Evolutionary conservation across 139 green algal species (phyloP).

Genomic region (Haematococcus sp.): DNA sequence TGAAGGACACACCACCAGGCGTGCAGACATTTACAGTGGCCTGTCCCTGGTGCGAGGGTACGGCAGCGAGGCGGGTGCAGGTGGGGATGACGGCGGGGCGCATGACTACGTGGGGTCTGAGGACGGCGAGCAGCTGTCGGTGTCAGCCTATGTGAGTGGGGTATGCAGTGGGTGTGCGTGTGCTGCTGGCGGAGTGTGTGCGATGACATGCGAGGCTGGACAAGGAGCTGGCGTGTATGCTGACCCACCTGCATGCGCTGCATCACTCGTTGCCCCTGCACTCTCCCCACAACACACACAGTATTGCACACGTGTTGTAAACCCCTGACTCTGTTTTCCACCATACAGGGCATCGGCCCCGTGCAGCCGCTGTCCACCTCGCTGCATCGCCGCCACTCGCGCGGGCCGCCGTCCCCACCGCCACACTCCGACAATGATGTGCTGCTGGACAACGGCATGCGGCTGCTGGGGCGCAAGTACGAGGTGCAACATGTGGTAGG

Average conservation of each 20-base stretch:
- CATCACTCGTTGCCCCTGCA: not conserved
- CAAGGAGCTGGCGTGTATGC: too few species aligned
- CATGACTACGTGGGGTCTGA: not conserved
- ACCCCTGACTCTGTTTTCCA: too few species aligned
- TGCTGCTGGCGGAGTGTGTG: too few species aligned
- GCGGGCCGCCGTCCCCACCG: not conserved
- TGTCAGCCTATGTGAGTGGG: constrained; percentile 16
- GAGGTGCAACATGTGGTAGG: constrained; percentile 62
- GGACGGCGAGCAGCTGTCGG: constrained; percentile 15
- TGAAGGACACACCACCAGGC: not conserved
- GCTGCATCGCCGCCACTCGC: not conserved
- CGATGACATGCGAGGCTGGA: too few species aligned
- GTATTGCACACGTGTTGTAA: not conserved
- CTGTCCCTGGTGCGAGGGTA: not conserved
- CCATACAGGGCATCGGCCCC: constrained; percentile 7
- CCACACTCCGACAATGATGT: constrained; percentile 19
- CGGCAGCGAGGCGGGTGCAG: not conserved
- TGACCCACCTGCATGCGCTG: too few species aligned
- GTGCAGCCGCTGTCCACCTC: not conserved
- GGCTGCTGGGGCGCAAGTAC: constrained; percentile 41
- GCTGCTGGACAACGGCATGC: constrained; percentile 32
- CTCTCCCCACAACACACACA: not conserved
- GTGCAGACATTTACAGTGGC: not conserved
- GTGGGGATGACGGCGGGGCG: not conserved
- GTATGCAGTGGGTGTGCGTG: not conserved